phyloP scores from a whole-genome alignment of 176 grass and related monocot species.

The Lolium multiflorum region DNA sequence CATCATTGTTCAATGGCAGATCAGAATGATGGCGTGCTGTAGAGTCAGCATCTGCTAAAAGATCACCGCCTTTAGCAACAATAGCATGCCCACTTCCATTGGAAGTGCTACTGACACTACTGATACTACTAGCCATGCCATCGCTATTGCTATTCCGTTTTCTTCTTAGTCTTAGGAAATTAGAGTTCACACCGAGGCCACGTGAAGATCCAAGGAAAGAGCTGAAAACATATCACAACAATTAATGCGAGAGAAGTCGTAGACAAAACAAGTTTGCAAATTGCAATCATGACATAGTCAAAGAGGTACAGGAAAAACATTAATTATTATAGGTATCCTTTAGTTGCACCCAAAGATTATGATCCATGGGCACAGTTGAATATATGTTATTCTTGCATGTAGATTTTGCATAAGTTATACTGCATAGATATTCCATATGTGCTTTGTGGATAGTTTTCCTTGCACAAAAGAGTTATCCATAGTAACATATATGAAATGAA shows the following conservation, averaged over 20 bases:
- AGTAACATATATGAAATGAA: background rate
- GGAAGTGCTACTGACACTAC: slow-evolving; percentile 85
- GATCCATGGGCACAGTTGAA: slow-evolving; percentile 21
- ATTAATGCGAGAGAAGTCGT: slow-evolving; percentile 31
- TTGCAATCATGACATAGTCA: slow-evolving; percentile 12
- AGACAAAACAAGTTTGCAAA: slow-evolving; percentile 19
- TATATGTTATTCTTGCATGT: slow-evolving; percentile 25
- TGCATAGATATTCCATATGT: slow-evolving; percentile 24
- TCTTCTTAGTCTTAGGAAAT: slow-evolving; percentile 73
- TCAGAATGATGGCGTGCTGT: slow-evolving; percentile 68
- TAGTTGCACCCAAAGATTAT: slow-evolving; percentile 12
- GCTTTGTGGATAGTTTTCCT: background rate
- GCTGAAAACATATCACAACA: slow-evolving; percentile 56
- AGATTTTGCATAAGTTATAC: background rate
- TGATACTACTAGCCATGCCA: slow-evolving; percentile 79
- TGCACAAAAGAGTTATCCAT: slow-evolving; percentile 29
- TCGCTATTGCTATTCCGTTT: slow-evolving; percentile 69
- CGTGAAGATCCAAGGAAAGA: slow-evolving; percentile 68
- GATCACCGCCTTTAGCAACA: slow-evolving; percentile 79
- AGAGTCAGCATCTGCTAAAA: slow-evolving; percentile 93
- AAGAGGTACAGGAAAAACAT: background rate
- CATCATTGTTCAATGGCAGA: slow-evolving; percentile 67
- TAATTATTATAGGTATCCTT: slow-evolving; percentile 17
- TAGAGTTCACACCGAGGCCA: slow-evolving; percentile 76
- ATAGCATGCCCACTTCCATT: slow-evolving; percentile 71